These are phyloP conservation scores for cucumber (Cucumis sativus) DNA, from an alignment of 306 rosid genomes.

Conservation along the genomic window Cucumber_9930_V3 NC_026656.2:4280501-4281000, in stretches of 20 bases:
- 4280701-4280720: conserved; percentile 43
- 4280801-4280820: neutral
- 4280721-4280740: conserved; percentile 50
- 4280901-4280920: too few species aligned
- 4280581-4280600: neutral
- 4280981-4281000: too few species aligned
- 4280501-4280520: neutral
- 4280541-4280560: neutral
- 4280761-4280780: neutral
- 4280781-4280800: neutral
- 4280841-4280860: too few species aligned
- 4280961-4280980: too few species aligned
- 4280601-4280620: neutral
- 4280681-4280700: conserved; percentile 44
- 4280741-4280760: conserved; percentile 24
- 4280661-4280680: conserved; percentile 48
- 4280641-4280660: conserved; percentile 41
- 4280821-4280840: too few species aligned
- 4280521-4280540: neutral
- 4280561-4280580: neutral
- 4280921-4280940: too few species aligned
- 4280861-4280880: too few species aligned
- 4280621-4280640: neutral
- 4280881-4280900: too few species aligned
- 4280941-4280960: too few species aligned